Conservation (phyloP, 75 land plant genomes). For the Sequoia sempervirens region DNA sequence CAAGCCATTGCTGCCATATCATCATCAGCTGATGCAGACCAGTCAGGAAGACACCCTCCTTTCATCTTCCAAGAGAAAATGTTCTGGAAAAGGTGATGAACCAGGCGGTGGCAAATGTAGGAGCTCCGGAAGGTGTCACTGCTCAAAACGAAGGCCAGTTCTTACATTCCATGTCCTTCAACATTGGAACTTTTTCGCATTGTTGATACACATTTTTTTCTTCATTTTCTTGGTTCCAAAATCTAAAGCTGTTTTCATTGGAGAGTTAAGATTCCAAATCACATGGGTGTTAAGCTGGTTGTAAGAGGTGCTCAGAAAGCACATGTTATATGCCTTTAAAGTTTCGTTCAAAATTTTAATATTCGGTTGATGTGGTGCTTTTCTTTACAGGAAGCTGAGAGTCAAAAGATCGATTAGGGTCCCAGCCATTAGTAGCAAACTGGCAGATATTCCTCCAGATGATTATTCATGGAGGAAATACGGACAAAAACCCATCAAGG, state of each 20-base stretch:
- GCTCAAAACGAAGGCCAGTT: conserved; percentile 73
- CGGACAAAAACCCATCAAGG: conserved; percentile 92
- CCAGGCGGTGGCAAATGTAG: conserved; percentile 59
- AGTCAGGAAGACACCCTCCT: background rate
- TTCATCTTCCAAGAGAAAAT: conserved; percentile 37
- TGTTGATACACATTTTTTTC: background rate
- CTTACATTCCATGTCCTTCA: background rate
- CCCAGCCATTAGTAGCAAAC: conserved; percentile 91
- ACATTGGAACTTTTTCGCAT: background rate
- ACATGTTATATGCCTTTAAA: background rate
- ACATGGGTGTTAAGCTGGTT: background rate
- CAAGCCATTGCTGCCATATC: background rate
- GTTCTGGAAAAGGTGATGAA: conserved; percentile 60
- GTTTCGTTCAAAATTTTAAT: background rate
- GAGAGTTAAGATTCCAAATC: background rate
- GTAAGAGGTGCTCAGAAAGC: background rate
- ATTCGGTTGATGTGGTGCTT: background rate
- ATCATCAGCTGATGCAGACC: conserved; percentile 7
- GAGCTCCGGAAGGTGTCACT: conserved; percentile 73
- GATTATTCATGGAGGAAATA: conserved; percentile 95
- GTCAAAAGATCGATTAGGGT: conserved; percentile 78
- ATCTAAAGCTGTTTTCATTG: background rate
- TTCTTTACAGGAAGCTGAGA: conserved; percentile 60
- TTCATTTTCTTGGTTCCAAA: background rate
- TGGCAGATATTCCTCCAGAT: conserved; percentile 92